These are phyloP conservation scores for Cordyceps fumosorosea DNA, from an alignment of 2,329 filamentous ascomycete species.

Conservation along the genomic window DNA sequence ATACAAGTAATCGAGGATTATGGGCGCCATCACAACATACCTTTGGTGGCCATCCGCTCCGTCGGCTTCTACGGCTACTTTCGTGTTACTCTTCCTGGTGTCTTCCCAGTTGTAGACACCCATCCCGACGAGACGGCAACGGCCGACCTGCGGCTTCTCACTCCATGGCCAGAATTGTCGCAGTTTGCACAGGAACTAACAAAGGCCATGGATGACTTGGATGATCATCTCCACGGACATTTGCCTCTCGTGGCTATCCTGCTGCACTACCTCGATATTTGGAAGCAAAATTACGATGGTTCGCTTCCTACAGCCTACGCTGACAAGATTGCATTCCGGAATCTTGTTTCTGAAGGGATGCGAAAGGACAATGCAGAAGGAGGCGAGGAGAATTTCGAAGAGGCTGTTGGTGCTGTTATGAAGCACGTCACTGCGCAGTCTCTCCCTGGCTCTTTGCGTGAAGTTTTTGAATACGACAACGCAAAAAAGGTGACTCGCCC, in stretches of 20 bases:
- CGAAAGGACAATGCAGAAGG: slow-evolving; percentile 72
- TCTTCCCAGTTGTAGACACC: slow-evolving; percentile 90
- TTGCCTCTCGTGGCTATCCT: slow-evolving; percentile 81
- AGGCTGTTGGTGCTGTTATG: slow-evolving; percentile 79
- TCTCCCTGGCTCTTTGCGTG: slow-evolving; percentile 61
- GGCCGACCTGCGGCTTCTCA: slow-evolving; percentile 75
- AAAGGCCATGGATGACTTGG: slow-evolving; percentile 59
- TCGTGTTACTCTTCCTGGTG: slow-evolving; percentile 66
- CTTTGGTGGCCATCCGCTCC: slow-evolving; percentile 79
- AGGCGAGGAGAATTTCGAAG: slow-evolving; percentile 94
- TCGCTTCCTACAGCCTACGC: slow-evolving; percentile 66
- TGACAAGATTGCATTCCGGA: slow-evolving; percentile 79
- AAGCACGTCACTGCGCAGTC: slow-evolving; percentile 71
- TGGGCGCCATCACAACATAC: slow-evolving; percentile 52
- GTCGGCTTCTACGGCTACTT: slow-evolving; percentile 89
- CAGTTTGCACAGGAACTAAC: slow-evolving; percentile 63
- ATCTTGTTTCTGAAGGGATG: slow-evolving; percentile 58
- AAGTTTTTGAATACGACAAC: slow-evolving; percentile 67
- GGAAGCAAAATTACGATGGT: slow-evolving; percentile 67
- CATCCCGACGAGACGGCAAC: slow-evolving; percentile 84
- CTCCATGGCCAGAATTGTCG: slow-evolving; percentile 77
- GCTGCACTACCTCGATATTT: slow-evolving; percentile 72
- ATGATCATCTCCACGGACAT: slow-evolving; percentile 81
- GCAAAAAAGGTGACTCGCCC: slow-evolving; percentile 38
- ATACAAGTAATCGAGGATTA: slow-evolving; percentile 42